phyloP scores from a whole-genome alignment of 2,329 filamentous ascomycete species.

The Fusarium sp. region DNA sequence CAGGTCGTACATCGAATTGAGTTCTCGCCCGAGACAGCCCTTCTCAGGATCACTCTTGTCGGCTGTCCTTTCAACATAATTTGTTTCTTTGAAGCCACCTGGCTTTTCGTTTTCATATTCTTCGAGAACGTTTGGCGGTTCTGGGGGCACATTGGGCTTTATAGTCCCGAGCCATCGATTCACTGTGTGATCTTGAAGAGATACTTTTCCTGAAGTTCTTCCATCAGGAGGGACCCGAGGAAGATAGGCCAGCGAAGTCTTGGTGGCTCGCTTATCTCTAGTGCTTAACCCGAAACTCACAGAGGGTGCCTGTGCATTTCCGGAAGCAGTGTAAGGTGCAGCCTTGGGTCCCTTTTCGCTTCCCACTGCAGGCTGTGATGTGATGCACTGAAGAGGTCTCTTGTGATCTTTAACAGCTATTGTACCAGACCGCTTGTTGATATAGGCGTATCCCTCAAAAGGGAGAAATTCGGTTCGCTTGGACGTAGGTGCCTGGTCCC shows the following conservation, averaged over 20 bases:
- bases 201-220: background rate
- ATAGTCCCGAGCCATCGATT: conserved; percentile 16
- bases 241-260: background rate
- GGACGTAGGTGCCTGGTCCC: background rate
- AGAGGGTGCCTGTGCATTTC: background rate
- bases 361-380: background rate
- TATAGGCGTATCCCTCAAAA: conserved; percentile 36
- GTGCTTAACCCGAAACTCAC: no score
- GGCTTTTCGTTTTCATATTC: background rate
- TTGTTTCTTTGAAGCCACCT: background rate
- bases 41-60: conserved; percentile 80
- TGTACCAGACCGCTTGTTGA: conserved; percentile 23
- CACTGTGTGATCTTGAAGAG: background rate
- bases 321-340: background rate
- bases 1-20: conserved; percentile 88
- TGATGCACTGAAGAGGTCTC: background rate
- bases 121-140: background rate
- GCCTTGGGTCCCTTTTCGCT: background rate
- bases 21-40: conserved; percentile 85
- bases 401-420: background rate
- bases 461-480: conserved; percentile 17
- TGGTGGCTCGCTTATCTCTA: background rate
- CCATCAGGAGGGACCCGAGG: background rate
- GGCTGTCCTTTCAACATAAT: conserved; percentile 61
- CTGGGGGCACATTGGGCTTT: background rate